A percentile compares a stretch with the other conserved stretches of the same genome.
Conservation (phyloP, 768 basidiomycete genomes). For the Tulasnella sp. region DNA sequence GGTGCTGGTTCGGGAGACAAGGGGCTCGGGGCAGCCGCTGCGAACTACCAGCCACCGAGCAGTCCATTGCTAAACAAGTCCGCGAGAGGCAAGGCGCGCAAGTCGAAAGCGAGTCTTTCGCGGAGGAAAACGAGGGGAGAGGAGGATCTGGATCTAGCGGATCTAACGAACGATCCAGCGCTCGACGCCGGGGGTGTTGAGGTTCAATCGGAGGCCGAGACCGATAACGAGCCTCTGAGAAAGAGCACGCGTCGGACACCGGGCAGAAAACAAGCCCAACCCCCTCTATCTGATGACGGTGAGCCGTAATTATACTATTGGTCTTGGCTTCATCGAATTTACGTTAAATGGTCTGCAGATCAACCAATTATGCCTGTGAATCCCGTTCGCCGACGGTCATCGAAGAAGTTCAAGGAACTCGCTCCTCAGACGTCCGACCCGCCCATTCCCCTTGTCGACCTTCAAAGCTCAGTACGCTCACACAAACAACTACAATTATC, state of each 20-base stretch:
- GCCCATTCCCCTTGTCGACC: background rate
- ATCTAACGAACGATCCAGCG: background rate
- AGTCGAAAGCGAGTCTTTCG: background rate
- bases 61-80: constrained; percentile 10
- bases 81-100: background rate
- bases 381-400: background rate
- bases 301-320: background rate
- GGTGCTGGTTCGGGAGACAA: background rate
- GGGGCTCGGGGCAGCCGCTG: background rate
- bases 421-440: background rate
- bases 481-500: background rate
- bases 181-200: background rate
- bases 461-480: background rate
- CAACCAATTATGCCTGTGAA: background rate
- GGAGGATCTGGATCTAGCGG: background rate
- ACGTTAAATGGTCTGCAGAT: background rate
- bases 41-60: constrained; percentile 11
- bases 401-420: background rate
- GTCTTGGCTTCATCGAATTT: background rate
- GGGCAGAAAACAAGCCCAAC: background rate
- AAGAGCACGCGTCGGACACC: constrained; percentile 4
- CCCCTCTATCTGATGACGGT: background rate
- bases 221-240: background rate
- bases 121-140: background rate
- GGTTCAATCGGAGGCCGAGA: constrained; percentile 5